Conservation (phyloP, 2,329 filamentous ascomycete genomes). For the Capronia epimyces region DNA sequence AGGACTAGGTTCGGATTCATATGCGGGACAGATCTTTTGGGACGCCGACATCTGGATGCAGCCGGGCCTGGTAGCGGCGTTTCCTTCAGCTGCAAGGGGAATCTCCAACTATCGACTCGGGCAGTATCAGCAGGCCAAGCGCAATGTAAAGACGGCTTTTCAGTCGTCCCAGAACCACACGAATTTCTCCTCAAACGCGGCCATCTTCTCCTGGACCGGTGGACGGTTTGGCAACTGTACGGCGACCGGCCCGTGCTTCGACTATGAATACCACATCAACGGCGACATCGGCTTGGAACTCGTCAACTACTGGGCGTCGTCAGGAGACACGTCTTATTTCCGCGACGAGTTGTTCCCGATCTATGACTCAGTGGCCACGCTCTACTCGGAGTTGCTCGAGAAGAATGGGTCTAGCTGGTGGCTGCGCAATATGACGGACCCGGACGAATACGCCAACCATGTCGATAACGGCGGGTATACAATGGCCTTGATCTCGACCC, state of each 20-base stretch:
- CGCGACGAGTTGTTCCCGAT: slow-evolving; percentile 55
- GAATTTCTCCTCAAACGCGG: slow-evolving; percentile 52
- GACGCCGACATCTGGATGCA: slow-evolving; percentile 65
- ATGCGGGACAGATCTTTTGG: slow-evolving; percentile 62
- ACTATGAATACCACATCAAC: slow-evolving; percentile 68
- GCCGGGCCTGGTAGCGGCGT: slow-evolving; percentile 59
- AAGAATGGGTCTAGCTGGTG: slow-evolving; percentile 53
- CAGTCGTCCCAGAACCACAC: slow-evolving; percentile 57
- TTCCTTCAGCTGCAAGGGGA: slow-evolving; percentile 57
- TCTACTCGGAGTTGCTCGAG: slow-evolving; percentile 56
- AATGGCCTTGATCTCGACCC: slow-evolving; percentile 54
- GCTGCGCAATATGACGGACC: slow-evolving; percentile 64
- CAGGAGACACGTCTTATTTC: slow-evolving; percentile 55
- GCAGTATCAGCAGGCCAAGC: slow-evolving; percentile 54
- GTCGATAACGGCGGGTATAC: slow-evolving; percentile 66
- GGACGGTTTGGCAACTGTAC: slow-evolving; percentile 65
- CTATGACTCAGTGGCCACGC: slow-evolving; percentile 57
- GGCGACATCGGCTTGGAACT: slow-evolving; percentile 62
- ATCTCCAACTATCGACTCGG: slow-evolving; percentile 61
- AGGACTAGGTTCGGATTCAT: slow-evolving; percentile 61
- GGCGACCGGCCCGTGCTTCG: slow-evolving; percentile 58
- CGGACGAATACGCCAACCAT: slow-evolving; percentile 64
- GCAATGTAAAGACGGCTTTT: slow-evolving; percentile 53
- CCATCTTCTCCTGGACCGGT: slow-evolving; percentile 64
- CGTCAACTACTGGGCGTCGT: slow-evolving; percentile 56